Percentiles rank a stretch among this genome's conserved stretches.
These are phyloP conservation scores for Calvatia gigantea DNA, from an alignment of 768 basidiomycete genomes.

Conservation along the genomic window DNA sequence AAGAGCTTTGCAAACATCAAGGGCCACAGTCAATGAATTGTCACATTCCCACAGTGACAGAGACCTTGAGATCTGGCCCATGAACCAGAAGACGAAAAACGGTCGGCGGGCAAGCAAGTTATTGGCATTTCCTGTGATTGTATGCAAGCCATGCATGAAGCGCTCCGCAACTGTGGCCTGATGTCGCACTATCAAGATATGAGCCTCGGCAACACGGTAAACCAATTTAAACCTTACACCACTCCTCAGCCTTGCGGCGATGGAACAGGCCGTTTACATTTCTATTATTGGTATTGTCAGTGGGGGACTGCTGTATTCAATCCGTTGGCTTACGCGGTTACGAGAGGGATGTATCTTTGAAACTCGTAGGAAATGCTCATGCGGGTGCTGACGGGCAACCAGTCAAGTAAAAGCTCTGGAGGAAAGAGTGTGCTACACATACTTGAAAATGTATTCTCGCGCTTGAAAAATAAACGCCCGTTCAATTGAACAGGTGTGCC, in stretches of 20 bases:
- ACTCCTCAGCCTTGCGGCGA: constrained; percentile 59
- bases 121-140: constrained; percentile 52
- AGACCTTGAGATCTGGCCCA: constrained; percentile 65
- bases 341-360: constrained; percentile 58
- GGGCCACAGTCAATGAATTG: constrained; percentile 50
- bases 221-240: constrained; percentile 46
- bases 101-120: constrained; percentile 55
- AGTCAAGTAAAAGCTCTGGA: neutral
- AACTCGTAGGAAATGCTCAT: constrained; percentile 73
- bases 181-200: constrained; percentile 44
- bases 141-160: constrained; percentile 55
- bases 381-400: constrained; percentile 45
- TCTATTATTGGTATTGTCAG: constrained; percentile 15
- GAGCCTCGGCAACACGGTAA: constrained; percentile 1
- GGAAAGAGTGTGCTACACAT: constrained; percentile 24
- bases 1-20: constrained; percentile 62
- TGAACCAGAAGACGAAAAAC: constrained; percentile 74
- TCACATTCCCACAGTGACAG: constrained; percentile 62
- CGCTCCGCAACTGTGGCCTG: constrained; percentile 58
- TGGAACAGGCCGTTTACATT: constrained; percentile 45
- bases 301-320: neutral
- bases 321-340: constrained; percentile 41
- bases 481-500: constrained; percentile 66
- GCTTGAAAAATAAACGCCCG: constrained; percentile 66
- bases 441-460: constrained; percentile 78